Evolutionary conservation across 208 protist genomes (phyloP).

Genomic region (Acanthamoeba healyi): DNA sequence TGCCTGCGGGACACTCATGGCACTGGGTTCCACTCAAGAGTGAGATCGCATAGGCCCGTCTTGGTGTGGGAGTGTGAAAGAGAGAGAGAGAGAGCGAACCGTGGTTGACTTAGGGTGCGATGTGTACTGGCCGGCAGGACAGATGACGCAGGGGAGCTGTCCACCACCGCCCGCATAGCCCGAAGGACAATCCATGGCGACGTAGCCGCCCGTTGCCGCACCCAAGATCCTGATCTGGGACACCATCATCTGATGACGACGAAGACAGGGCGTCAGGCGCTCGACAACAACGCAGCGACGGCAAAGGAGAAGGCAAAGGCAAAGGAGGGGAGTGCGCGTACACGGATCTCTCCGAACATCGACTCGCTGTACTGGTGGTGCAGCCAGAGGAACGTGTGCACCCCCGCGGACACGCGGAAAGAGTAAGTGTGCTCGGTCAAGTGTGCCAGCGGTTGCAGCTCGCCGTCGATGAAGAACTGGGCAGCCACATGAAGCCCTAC

Average conservation of each 20-base stretch:
- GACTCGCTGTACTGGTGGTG: conserved; percentile 61
- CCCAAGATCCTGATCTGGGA: conserved; percentile 42
- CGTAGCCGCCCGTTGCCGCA: conserved; percentile 8
- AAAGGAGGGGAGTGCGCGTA: neutral
- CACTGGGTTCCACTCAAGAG: neutral
- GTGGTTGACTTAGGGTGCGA: neutral
- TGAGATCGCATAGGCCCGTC: no score
- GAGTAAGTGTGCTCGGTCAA: neutral
- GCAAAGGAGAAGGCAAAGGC: no score
- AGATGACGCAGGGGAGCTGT: neutral
- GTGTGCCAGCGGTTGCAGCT: conserved; percentile 44
- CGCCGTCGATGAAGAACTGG: conserved; percentile 75
- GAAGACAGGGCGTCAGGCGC: no score
- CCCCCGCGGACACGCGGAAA: conserved; percentile 34
- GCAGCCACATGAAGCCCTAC: neutral
- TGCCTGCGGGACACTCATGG: neutral
- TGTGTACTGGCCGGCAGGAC: neutral
- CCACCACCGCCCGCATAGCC: conserved; percentile 54
- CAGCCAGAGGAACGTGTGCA: conserved; percentile 70
- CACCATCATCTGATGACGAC: neutral
- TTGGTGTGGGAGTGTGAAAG: neutral
- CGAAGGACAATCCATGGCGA: neutral
- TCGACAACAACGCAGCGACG: no score
- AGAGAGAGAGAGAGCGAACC: neutral
- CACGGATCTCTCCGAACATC: conserved; percentile 48